phyloP scores from a whole-genome alignment of 2,329 filamentous ascomycete genomes.

The Aureobasidium sp. region DNA sequence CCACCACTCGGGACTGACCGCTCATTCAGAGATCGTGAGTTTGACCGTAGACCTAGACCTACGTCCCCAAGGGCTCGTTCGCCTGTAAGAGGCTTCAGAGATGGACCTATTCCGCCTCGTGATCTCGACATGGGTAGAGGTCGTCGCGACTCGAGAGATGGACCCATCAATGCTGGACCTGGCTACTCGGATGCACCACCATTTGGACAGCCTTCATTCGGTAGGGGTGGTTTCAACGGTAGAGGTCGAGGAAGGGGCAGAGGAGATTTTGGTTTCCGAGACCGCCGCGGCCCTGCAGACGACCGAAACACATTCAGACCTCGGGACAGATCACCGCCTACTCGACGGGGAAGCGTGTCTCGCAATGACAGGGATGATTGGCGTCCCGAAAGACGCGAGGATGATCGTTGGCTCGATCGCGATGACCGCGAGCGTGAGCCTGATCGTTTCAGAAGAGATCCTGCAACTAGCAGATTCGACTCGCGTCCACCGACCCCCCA shows the following conservation, averaged over 20 bases:
- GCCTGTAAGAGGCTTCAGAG: conserved; percentile 51
- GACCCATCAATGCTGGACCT: conserved; percentile 64
- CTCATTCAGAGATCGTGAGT: conserved; percentile 45
- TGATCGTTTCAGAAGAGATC: conserved; percentile 27
- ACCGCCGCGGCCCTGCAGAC: conserved; percentile 38
- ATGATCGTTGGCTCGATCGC: conserved; percentile 34
- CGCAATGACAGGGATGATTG: conserved; percentile 36
- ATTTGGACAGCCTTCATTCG: conserved; percentile 42
- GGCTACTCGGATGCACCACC: conserved; percentile 62
- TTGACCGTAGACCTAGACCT: conserved; percentile 51
- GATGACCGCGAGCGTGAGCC: conserved; percentile 34
- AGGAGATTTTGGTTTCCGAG: conserved; percentile 46
- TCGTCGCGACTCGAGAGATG: conserved; percentile 64
- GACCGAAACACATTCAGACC: conserved; percentile 54
- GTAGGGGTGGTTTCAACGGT: conserved; percentile 49
- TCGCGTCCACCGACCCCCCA: conserved; percentile 22
- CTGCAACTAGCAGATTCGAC: conserved; percentile 24
- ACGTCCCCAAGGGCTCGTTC: conserved; percentile 59
- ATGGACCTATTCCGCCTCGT: conserved; percentile 53
- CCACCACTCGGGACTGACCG: conserved; percentile 54
- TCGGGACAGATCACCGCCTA: conserved; percentile 43
- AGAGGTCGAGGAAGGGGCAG: conserved; percentile 47
- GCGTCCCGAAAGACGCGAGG: conserved; percentile 39
- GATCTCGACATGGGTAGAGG: conserved; percentile 62
- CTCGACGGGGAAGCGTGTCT: conserved; percentile 42